phyloP scores from a whole-genome alignment of 2,329 filamentous ascomycete genomes.

The Phialophora expanda region DNA sequence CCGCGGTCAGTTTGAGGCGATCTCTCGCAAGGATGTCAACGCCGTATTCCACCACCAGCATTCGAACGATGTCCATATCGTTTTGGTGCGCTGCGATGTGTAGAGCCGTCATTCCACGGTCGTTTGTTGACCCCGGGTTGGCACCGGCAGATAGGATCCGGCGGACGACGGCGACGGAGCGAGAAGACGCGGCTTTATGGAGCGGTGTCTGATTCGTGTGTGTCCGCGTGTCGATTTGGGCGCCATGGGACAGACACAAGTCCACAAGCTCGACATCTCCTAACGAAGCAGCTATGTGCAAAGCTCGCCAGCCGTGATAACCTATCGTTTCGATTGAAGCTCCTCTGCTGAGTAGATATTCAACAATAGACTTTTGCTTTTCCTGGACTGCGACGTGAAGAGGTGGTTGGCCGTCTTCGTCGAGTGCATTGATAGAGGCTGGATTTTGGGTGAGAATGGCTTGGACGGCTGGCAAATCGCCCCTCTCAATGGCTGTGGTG shows the following conservation, averaged over 20 bases:
- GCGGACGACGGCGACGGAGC: constrained; percentile 34
- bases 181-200: constrained; percentile 37
- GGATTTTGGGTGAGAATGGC: constrained; percentile 21
- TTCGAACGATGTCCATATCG: constrained; percentile 46
- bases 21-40: constrained; percentile 44
- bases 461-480: constrained; percentile 25
- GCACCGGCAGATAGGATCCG: constrained; percentile 48
- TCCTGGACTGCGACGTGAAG: constrained; percentile 37
- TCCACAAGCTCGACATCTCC: constrained; percentile 35
- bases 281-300: constrained; percentile 39
- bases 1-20: constrained; percentile 28
- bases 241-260: constrained; percentile 31
- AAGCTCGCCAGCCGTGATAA: constrained; percentile 36
- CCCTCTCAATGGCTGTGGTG: constrained; percentile 34
- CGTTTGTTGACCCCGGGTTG: constrained; percentile 42
- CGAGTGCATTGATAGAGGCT: constrained; percentile 23
- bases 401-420: constrained; percentile 36
- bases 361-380: constrained; percentile 24
- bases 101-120: constrained; percentile 48
- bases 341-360: constrained; percentile 35
- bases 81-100: constrained; percentile 50
- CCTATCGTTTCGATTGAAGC: constrained; percentile 35
- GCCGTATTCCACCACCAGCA: constrained; percentile 45
- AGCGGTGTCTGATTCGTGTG: constrained; percentile 35
- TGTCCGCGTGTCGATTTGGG: constrained; percentile 28